Percentiles rank a stretch among this genome's conserved stretches.
Evolutionary conservation across 177 flowering plant genomes (phyloP).

Genomic region (Telopea speciosissima): DNA sequence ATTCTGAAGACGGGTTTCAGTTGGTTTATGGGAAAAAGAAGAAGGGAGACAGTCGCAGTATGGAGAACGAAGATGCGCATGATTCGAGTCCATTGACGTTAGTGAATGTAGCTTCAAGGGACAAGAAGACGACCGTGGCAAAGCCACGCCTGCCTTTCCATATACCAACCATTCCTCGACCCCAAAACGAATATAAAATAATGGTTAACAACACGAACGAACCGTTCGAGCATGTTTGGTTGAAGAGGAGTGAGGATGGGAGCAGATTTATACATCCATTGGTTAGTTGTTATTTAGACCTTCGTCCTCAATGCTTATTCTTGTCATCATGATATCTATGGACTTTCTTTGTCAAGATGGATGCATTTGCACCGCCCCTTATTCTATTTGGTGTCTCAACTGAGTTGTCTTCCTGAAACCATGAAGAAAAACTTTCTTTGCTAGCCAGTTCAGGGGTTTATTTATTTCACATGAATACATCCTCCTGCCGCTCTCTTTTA

Average conservation of each 20-base stretch:
- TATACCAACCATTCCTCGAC: conserved; percentile 63
- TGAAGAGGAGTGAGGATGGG: conserved; percentile 80
- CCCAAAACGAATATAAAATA: conserved; percentile 74
- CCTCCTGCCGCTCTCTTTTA: too few species aligned
- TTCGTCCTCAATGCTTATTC: background rate
- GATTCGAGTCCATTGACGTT: conserved; percentile 12
- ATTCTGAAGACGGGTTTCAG: conserved; percentile 61
- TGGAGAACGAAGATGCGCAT: conserved; percentile 15
- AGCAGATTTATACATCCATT: conserved; percentile 67
- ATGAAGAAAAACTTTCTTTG: background rate
- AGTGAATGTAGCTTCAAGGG: conserved; percentile 51
- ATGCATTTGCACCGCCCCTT: background rate
- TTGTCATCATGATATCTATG: background rate
- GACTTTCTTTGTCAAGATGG: background rate
- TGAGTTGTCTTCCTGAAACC: background rate
- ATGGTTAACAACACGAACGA: conserved; percentile 72
- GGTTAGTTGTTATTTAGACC: conserved; percentile 37
- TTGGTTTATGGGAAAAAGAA: conserved; percentile 72
- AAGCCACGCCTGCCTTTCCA: conserved; percentile 79
- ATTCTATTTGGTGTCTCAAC: background rate
- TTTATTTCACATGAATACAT: too few species aligned
- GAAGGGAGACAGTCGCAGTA: conserved; percentile 12
- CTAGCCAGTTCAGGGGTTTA: too few species aligned
- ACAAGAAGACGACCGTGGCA: conserved; percentile 27
- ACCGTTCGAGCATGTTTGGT: conserved; percentile 91